Conservation (phyloP, 1,139 yeast genomes). For the Magnusiomyces fungicola region DNA sequence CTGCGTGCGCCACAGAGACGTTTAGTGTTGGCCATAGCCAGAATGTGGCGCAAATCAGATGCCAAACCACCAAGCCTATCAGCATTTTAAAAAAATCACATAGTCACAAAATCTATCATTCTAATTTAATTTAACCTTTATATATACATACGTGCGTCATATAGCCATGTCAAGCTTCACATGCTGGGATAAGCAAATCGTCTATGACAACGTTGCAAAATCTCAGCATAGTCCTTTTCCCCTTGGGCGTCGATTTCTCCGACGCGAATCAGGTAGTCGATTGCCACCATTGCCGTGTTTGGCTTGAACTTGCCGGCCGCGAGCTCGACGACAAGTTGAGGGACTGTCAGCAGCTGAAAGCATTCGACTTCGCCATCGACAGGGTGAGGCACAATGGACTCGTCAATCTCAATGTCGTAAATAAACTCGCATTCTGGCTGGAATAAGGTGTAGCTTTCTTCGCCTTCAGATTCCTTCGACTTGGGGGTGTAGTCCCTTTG, state of each 20-base stretch:
- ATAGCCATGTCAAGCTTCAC: too few species aligned
- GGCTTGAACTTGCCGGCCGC: slow-evolving; percentile 67
- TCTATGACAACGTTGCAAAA: slow-evolving; percentile 58
- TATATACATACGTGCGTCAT: too few species aligned
- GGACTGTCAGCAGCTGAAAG: slow-evolving; percentile 19
- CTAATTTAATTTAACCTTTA: too few species aligned
- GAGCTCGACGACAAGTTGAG: slow-evolving; percentile 47
- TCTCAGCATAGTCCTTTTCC: slow-evolving; percentile 56
- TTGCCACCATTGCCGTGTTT: slow-evolving; percentile 69
- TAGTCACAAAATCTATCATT: too few species aligned
- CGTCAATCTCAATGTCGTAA: slow-evolving; percentile 60
- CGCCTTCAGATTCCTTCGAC: not conserved
- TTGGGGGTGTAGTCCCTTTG: slow-evolving; percentile 18
- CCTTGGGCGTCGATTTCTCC: slow-evolving; percentile 55
- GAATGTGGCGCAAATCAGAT: too few species aligned
- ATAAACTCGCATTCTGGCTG: slow-evolving; percentile 87
- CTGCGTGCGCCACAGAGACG: too few species aligned
- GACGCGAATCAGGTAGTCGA: slow-evolving; percentile 81
- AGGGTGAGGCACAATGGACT: slow-evolving; percentile 53
- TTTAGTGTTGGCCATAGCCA: too few species aligned
- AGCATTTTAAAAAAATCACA: too few species aligned
- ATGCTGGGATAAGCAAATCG: slow-evolving; percentile 55
- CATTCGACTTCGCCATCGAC: slow-evolving; percentile 15
- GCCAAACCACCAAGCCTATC: too few species aligned
- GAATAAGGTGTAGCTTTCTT: slow-evolving; percentile 38